Base-by-base conservation (phyloP, 495 filamentous ascomycete species). In the Choiromyces venosus region DNA sequence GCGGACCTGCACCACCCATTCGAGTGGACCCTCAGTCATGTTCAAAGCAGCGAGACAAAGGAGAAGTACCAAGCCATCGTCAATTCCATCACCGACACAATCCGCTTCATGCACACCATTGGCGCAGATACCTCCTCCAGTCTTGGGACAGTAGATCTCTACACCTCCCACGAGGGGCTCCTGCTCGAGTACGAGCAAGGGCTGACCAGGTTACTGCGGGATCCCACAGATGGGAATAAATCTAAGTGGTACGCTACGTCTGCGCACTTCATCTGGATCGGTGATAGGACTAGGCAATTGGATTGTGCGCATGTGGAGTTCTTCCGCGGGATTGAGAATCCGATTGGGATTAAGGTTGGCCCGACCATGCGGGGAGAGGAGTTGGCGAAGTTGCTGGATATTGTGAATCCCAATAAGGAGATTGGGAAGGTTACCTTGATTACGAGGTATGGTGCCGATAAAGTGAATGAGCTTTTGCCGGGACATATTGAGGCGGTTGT, bases 191-290 rank as follows among this genome's bases (percentile, higher is more conserved):
- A 99, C 83, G 95, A 99, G 81, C 89, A 97, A 80, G 86, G 86
- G 70, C 85, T 98, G 14, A 97, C 94, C 4, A 86, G 94, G 21
- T 85, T 88, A 5, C 85, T 97, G 16, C 88, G 87, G 67, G 88
- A 90, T 77, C 93, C 93, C 2, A 71, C 83, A 37, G 76, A 69
- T 73, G 73, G 61, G 37, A 68, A 70, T 14, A 76, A 33, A 46
- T 44, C 37, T 18, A 79, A 71, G 78, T 93, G 89, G 85, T 96
- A 91, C 83, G 88, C 95, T 81, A 98, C 95, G 0, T 95, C 92
- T n/a, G 91, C 92, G 0, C 96, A 98, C 82, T 97, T 99, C 84
- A 86, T 99, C 79, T 99, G 95, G 95, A 94, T 99, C 80, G 95
- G 95, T 37, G 95, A 99, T 83, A 91, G 95, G 70, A 99, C 95